Evolutionary conservation across 352 stramenopile species (phyloP).

Genomic region (Globisporangium spiculum): DNA sequence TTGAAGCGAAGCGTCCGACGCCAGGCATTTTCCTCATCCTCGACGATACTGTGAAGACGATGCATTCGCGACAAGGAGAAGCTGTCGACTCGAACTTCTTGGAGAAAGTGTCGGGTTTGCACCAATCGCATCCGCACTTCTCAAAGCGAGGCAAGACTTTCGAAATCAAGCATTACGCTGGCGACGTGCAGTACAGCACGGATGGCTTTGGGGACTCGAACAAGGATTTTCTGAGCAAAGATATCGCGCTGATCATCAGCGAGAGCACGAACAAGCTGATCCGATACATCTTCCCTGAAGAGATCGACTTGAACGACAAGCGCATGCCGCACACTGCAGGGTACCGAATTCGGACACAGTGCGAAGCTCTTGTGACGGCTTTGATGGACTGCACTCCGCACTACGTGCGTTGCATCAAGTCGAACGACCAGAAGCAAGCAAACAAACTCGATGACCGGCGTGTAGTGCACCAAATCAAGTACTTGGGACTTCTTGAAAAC

Average conservation of each 20-base stretch:
- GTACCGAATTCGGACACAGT: conserved; percentile 86
- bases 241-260: conserved; percentile 78
- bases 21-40: conserved; percentile 84
- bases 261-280: conserved; percentile 85
- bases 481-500: conserved; percentile 85
- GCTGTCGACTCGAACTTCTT: conserved; percentile 78
- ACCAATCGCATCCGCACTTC: conserved; percentile 69
- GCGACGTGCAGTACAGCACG: conserved; percentile 84
- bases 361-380: conserved; percentile 79
- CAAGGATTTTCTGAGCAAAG: conserved; percentile 80
- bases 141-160: conserved; percentile 85
- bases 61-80: conserved; percentile 82
- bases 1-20: conserved; percentile 69
- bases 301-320: conserved; percentile 81
- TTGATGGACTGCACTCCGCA: conserved; percentile 90
- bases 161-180: conserved; percentile 83
- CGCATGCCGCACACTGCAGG: conserved; percentile 75
- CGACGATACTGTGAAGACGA: conserved; percentile 85
- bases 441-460: conserved; percentile 85
- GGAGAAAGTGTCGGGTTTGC: conserved; percentile 71
- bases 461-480: conserved; percentile 88
- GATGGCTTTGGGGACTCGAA: conserved; percentile 81
- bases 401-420: conserved; percentile 92
- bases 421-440: conserved; percentile 86
- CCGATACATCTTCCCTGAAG: conserved; percentile 81